Percentiles rank a stretch among this genome's conserved stretches.
These are phyloP conservation scores for Pseudogymnoascus sp. DNA, from an alignment of 2,329 filamentous ascomycete species.

Conservation along the genomic window DNA sequence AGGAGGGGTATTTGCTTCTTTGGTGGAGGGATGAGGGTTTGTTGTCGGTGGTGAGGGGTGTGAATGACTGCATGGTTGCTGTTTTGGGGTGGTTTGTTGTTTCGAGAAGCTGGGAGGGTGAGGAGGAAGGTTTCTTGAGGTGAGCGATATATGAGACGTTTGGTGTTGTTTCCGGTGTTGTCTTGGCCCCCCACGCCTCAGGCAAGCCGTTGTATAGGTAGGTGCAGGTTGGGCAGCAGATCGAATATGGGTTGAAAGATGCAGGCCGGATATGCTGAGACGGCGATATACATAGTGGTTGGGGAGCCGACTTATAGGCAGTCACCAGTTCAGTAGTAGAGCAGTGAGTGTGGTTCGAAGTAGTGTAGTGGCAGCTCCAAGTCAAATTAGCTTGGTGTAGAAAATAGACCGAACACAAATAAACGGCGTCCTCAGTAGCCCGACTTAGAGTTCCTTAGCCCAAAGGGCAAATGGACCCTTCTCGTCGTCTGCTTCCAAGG, in stretches of 20 bases:
- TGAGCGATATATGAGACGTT: background rate
- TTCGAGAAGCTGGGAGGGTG: background rate
- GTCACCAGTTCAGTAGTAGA: background rate
- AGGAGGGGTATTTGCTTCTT: background rate
- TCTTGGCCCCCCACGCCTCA: background rate
- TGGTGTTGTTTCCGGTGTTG: background rate
- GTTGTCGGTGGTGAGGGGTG: background rate
- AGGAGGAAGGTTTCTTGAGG: background rate
- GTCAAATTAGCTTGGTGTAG: background rate
- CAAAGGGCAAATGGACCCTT: slow-evolving; percentile 6
- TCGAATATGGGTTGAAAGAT: background rate
- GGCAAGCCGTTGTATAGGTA: background rate
- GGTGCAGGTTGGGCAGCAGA: slow-evolving; percentile 5
- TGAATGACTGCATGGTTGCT: background rate
- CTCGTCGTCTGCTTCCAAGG: background rate
- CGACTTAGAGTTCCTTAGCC: background rate
- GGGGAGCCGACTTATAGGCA: background rate
- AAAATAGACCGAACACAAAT: background rate
- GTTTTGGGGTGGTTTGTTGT: background rate
- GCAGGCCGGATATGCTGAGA: background rate
- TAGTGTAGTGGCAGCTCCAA: background rate
- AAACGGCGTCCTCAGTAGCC: background rate
- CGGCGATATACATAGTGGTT: background rate
- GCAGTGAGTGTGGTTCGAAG: background rate
- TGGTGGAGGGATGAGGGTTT: background rate